Evolutionary conservation across 768 basidiomycete genomes (phyloP).

Genomic region (Tricholoma terreum): DNA sequence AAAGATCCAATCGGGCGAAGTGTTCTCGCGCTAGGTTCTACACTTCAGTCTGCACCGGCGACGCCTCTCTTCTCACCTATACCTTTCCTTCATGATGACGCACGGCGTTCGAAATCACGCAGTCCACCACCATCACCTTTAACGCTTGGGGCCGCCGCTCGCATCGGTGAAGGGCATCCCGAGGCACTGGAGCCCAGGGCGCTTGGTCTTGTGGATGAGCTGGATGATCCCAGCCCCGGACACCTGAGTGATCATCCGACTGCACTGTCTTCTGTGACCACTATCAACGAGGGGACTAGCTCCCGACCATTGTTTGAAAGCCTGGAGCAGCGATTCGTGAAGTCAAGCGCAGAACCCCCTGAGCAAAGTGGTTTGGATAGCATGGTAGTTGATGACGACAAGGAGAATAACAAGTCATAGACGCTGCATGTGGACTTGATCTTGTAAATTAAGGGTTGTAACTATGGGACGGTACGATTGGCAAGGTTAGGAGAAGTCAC

Average conservation of each 20-base stretch:
- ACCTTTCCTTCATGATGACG: slow-evolving; percentile 81
- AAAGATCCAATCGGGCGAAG: slow-evolving; percentile 35
- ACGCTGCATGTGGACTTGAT: slow-evolving; percentile 6
- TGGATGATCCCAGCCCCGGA: slow-evolving; percentile 81
- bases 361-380: slow-evolving; percentile 33
- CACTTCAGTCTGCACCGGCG: slow-evolving; percentile 55
- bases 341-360: slow-evolving; percentile 33
- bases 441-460: not conserved
- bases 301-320: slow-evolving; percentile 52
- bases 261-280: slow-evolving; percentile 64
- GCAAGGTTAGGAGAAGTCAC: slow-evolving; percentile 39
- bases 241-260: slow-evolving; percentile 82
- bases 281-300: slow-evolving; percentile 24
- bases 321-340: slow-evolving; percentile 64
- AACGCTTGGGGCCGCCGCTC: slow-evolving; percentile 40
- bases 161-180: slow-evolving; percentile 26
- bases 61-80: slow-evolving; percentile 89
- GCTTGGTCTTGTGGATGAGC: slow-evolving; percentile 79
- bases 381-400: slow-evolving; percentile 57
- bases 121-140: slow-evolving; percentile 80
- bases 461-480: slow-evolving; percentile 3
- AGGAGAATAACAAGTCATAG: slow-evolving; percentile 40
- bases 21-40: slow-evolving; percentile 42
- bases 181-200: slow-evolving; percentile 45
- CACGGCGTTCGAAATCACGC: slow-evolving; percentile 72